These are phyloP conservation scores for Hansenula sp. DNA, from an alignment of 1,139 yeast genomes.

Conservation along the genomic window DNA sequence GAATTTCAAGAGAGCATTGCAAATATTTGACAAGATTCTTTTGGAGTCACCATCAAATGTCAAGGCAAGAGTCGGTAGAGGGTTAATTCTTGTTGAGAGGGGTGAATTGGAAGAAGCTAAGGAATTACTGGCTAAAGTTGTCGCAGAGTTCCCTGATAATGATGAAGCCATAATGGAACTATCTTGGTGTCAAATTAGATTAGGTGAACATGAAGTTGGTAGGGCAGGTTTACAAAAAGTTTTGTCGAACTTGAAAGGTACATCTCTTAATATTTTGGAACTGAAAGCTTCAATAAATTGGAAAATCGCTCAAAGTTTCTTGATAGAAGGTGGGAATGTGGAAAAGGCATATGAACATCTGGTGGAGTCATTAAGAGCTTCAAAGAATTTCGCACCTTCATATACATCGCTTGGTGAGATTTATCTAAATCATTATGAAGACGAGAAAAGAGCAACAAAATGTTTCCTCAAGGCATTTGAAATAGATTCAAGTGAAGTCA, in stretches of 20 bases:
- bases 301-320: constrained; percentile 65
- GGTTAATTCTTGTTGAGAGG: constrained; percentile 68
- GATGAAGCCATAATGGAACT: constrained; percentile 62
- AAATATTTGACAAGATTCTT: constrained; percentile 63
- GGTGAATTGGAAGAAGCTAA: constrained; percentile 53
- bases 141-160: constrained; percentile 46
- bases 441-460: constrained; percentile 67
- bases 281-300: constrained; percentile 59
- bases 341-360: constrained; percentile 48
- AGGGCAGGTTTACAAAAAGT: constrained; percentile 43
- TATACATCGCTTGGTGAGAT: constrained; percentile 77
- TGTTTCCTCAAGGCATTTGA: constrained; percentile 92
- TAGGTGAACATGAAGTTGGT: constrained; percentile 51
- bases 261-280: constrained; percentile 49
- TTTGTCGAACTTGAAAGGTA: constrained; percentile 40
- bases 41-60: constrained; percentile 44
- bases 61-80: constrained; percentile 76
- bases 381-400: constrained; percentile 65
- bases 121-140: constrained; percentile 46
- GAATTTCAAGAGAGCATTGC: constrained; percentile 70
- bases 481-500: constrained; percentile 68
- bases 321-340: constrained; percentile 26
- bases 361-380: constrained; percentile 59
- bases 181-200: constrained; percentile 72
- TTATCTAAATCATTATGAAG: constrained; percentile 54